Evolutionary conservation across 768 basidiomycete genomes (phyloP), one percentile per base, ranked within the genome.

Genomic region (Royoungia palumana): DNA sequence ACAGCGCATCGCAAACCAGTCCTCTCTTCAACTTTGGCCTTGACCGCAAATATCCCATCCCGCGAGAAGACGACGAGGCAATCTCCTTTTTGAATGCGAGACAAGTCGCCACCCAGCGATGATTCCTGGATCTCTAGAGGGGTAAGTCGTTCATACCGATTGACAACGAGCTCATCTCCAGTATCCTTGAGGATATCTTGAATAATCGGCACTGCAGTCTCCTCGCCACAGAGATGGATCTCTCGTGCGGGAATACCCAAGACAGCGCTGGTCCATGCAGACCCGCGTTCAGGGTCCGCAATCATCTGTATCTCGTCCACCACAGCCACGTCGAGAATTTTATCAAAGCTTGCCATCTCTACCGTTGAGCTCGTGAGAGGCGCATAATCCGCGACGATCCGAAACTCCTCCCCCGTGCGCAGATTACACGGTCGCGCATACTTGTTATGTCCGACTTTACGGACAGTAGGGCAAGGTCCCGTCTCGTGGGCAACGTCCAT

Each of bases 251-350:
- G 68, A 1, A 85, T 41, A 3, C 90, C 89, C 17, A 96, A 67
- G 2, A 99, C 77, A 0, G 93, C 94, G 12, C 65, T 61, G 9
- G 89, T 87, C 95, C 96, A 99, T 0, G 81, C 81, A 21, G 70
- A 72, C 0, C 96, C 95, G 14, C 96, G 82, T 4, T 82, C 72
- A 0, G 74, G 67, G 65, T 97, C 92, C 0, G 79, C 79, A 16
- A 98, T 81, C 87, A 98, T 88, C 72, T 98, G 96, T 41, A 99
- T 97, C 72, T 98, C 95, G 65, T 97, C 96, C 38, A 99, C 75
- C 39, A 99, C 94, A 0, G 84, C 94, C 20, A 98, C 92, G 44
- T 95, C 91, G 46, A 71, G 73, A 4, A 51, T 50, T 16, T 41
- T 53, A 2, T 55, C 52, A 10, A 72, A 55, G 6, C 75, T 72